phyloP scores from a whole-genome alignment of 192 early-diverging fungal species.

The Umbelopsis sp. region DNA sequence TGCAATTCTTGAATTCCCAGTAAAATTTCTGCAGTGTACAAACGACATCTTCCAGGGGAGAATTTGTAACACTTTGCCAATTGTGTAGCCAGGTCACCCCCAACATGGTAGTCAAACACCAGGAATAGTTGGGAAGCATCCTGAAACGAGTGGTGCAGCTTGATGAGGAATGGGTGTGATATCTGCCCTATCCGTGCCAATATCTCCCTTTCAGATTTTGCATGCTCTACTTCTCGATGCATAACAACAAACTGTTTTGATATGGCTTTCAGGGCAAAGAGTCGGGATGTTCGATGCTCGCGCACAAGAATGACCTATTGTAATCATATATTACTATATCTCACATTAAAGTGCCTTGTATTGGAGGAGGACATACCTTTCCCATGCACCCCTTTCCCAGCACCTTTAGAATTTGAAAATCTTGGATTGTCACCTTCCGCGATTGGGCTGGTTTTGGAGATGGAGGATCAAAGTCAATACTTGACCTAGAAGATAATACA shows the following conservation, averaged over 20 bases:
- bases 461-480: background rate
- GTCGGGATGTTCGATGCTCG: slow-evolving; percentile 71
- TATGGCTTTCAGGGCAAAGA: slow-evolving; percentile 83
- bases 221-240: slow-evolving; percentile 78
- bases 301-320: slow-evolving; percentile 48
- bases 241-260: slow-evolving; percentile 75
- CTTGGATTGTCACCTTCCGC: slow-evolving; percentile 20
- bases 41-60: slow-evolving; percentile 60
- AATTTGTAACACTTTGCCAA: slow-evolving; percentile 68
- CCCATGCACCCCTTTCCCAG: slow-evolving; percentile 84
- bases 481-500: background rate
- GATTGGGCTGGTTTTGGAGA: background rate
- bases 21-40: slow-evolving; percentile 76
- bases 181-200: slow-evolving; percentile 40
- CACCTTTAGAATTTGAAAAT: slow-evolving; percentile 74
- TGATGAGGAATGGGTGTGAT: slow-evolving; percentile 69
- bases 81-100: slow-evolving; percentile 81
- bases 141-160: slow-evolving; percentile 77
- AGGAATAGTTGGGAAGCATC: slow-evolving; percentile 72
- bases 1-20: slow-evolving; percentile 71
- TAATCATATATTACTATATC: background rate
- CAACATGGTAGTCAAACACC: slow-evolving; percentile 78
- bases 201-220: slow-evolving; percentile 75
- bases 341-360: background rate
- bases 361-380: slow-evolving; percentile 52